Conservation (phyloP, 352 stramenopile species). For the Phytophthora idaei region DNA sequence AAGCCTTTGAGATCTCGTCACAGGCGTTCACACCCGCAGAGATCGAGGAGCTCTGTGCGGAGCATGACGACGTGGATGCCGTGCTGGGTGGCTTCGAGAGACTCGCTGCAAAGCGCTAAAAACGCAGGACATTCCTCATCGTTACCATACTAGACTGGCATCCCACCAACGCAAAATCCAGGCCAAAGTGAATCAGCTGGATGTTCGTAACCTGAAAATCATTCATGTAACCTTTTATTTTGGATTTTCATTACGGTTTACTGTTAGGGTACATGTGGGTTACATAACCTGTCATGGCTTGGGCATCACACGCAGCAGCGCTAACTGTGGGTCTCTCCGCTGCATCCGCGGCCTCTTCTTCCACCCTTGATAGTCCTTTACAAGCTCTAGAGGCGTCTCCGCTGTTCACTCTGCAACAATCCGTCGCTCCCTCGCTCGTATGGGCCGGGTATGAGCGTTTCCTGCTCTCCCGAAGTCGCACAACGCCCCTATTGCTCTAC, state of each 20-base stretch:
- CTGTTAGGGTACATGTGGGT: background rate
- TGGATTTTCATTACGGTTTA: too few relatives aligned
- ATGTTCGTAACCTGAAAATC: too few relatives aligned
- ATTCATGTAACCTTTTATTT: too few relatives aligned
- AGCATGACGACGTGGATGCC: constrained; percentile 47
- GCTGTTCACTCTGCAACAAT: constrained; percentile 18
- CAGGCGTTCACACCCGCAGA: constrained; percentile 46
- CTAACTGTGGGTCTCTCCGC: constrained; percentile 1
- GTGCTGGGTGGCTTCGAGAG: constrained; percentile 41
- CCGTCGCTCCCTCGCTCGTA: constrained; percentile 17
- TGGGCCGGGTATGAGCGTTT: constrained; percentile 45
- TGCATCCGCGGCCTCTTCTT: background rate
- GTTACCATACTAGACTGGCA: too few relatives aligned
- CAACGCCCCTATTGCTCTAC: constrained; percentile 30
- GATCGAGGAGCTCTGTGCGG: constrained; percentile 62
- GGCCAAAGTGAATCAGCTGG: too few relatives aligned
- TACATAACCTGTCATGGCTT: background rate
- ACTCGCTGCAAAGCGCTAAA: too few relatives aligned
- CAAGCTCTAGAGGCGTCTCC: constrained; percentile 15
- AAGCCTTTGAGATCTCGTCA: too few relatives aligned
- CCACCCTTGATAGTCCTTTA: constrained; percentile 4
- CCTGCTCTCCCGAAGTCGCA: constrained; percentile 29
- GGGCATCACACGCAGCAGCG: background rate
- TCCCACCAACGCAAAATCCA: too few relatives aligned
- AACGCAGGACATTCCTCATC: too few relatives aligned